Percentiles rank a stretch among this genome's conserved stretches.
Conservation (phyloP, 2,329 filamentous ascomycete genomes). For the Pleomassaria siparia region DNA sequence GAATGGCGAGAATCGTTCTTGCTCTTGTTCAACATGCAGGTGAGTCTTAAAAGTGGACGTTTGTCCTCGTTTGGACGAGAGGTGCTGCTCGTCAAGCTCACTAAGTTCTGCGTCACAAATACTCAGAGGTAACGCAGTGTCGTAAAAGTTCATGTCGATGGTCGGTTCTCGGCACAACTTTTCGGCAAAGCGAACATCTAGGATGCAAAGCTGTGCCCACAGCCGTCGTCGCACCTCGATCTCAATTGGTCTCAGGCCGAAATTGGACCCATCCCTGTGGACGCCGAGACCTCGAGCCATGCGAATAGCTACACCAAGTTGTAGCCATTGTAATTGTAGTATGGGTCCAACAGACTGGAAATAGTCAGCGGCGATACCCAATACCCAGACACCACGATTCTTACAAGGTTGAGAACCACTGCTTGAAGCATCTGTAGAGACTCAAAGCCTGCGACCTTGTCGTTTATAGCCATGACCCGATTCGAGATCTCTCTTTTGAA, state of each 20-base stretch:
- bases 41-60: slow-evolving; percentile 9
- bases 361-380: slow-evolving; percentile 4
- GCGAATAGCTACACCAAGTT: slow-evolving; percentile 17
- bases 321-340: slow-evolving; percentile 15
- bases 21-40: slow-evolving; percentile 15
- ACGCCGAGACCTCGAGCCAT: slow-evolving; percentile 20
- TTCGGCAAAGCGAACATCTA: slow-evolving; percentile 72
- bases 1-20: slow-evolving; percentile 16
- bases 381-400: background rate
- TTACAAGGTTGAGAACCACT: slow-evolving; percentile 19
- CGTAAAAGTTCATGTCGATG: slow-evolving; percentile 70
- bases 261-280: slow-evolving; percentile 54
- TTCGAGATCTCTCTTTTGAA: slow-evolving; percentile 16
- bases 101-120: slow-evolving; percentile 63
- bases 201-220: slow-evolving; percentile 74
- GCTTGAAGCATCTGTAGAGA: slow-evolving; percentile 22
- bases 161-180: slow-evolving; percentile 68
- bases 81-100: slow-evolving; percentile 15
- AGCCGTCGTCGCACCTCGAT: slow-evolving; percentile 68
- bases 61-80: slow-evolving; percentile 1
- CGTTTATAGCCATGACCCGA: slow-evolving; percentile 13
- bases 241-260: slow-evolving; percentile 65
- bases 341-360: background rate
- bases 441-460: slow-evolving; percentile 4
- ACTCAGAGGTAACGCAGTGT: slow-evolving; percentile 69